Evolutionary conservation across 2,329 filamentous ascomycete genomes (phyloP).

Genomic region (Botryotinia narcissicola): DNA sequence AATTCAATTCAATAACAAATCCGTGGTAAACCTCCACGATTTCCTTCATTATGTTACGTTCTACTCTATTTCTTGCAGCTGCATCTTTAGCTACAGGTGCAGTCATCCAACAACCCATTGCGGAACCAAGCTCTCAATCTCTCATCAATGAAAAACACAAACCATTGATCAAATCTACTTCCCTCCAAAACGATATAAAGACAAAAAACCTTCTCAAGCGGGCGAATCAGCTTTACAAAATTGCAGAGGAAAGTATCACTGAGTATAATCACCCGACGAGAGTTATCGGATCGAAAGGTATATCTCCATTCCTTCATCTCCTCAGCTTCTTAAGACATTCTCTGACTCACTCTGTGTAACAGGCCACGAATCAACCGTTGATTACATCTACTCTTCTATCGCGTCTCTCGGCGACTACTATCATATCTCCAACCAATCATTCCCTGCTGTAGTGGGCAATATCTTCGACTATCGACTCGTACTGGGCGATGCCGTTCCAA

Average conservation of each 20-base stretch:
- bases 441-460: slow-evolving; percentile 59
- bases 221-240: slow-evolving; percentile 59
- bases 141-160: slow-evolving; percentile 27
- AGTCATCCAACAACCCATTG: slow-evolving; percentile 27
- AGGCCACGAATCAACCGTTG: slow-evolving; percentile 63
- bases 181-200: slow-evolving; percentile 56
- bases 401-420: slow-evolving; percentile 59
- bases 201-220: slow-evolving; percentile 55
- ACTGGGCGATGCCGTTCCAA: slow-evolving; percentile 51
- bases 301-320: slow-evolving; percentile 14
- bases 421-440: slow-evolving; percentile 59
- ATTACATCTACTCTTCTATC: slow-evolving; percentile 59
- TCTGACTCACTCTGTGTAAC: slow-evolving; percentile 30
- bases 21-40: neutral
- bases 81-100: slow-evolving; percentile 25
- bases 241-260: slow-evolving; percentile 56
- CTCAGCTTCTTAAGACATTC: slow-evolving; percentile 1
- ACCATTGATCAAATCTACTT: slow-evolving; percentile 48
- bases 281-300: slow-evolving; percentile 66
- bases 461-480: slow-evolving; percentile 58
- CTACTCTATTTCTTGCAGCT: slow-evolving; percentile 6
- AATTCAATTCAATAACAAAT: neutral
- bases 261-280: slow-evolving; percentile 68
- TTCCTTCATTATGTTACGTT: slow-evolving; percentile 16
- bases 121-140: slow-evolving; percentile 27